phyloP scores from a whole-genome alignment of 345 rosid genomes.

The Eucalyptus lansdowneana region DNA sequence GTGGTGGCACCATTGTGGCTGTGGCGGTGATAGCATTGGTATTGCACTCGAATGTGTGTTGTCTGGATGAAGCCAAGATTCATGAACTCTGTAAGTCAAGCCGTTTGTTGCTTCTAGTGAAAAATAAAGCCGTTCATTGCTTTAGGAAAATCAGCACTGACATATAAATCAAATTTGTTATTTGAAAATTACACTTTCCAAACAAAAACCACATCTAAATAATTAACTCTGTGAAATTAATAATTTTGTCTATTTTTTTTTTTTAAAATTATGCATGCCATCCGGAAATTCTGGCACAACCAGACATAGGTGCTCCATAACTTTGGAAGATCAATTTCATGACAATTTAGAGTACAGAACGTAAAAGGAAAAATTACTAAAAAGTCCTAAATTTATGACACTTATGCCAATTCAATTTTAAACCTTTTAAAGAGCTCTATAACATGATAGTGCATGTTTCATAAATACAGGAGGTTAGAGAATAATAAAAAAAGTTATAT shows the following conservation, averaged over 20 bases:
- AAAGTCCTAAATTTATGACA: not conserved
- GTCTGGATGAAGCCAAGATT: not conserved
- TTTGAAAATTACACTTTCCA: not conserved
- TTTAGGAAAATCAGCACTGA: not conserved
- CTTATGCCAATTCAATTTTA: no score
- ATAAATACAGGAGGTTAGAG: not conserved
- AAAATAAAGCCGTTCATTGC: not conserved
- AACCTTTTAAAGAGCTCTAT: not conserved
- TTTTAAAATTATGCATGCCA: not conserved
- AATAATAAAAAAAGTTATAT: no score
- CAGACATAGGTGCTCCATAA: not conserved
- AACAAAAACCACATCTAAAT: not conserved
- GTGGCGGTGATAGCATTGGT: not conserved
- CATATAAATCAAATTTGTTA: not conserved
- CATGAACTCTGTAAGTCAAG: not conserved
- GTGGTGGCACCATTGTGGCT: not conserved
- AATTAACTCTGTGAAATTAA: not conserved
- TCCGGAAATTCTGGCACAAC: not conserved
- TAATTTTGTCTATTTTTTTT: rapidly evolving
- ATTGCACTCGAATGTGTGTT: not conserved
- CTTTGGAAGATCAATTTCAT: not conserved
- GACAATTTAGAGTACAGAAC: not conserved
- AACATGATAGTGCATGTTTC: not conserved
- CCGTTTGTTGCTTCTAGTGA: not conserved
- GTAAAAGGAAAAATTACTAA: no score